Evolutionary conservation across 306 rosid genomes (phyloP), one percentile per base, ranked within the genome.

Genomic region (Leucaena leucocephala): DNA sequence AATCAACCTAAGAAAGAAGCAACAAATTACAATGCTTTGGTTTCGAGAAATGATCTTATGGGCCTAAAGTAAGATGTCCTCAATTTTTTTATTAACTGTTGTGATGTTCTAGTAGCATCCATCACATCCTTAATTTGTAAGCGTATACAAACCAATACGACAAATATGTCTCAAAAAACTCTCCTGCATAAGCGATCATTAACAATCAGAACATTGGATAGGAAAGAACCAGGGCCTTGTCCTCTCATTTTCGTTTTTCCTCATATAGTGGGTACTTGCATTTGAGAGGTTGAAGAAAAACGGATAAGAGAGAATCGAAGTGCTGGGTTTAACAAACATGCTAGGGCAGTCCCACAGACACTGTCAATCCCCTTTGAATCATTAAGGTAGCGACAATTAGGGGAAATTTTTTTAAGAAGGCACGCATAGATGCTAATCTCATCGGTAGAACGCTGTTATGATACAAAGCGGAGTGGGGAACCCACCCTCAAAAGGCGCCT

Each of bases 371-470:
- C 50, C 49, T n/a, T 10, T 9, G 65, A 52, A 72, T 34, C 48
- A 17, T 72, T 50, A 17, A 35, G 35, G 64, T 15, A 17, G 27
- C 9, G n/a, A n/a, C 10, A 9, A 50, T 35, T 17, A 16, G 33
- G 33, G 33, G 49, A 11, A 6, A 59, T 35, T 8, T 40, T 22
- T 55, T 10, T 40, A 16, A 17, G 4, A 42, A 19, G 46, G 54
- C 62, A 49, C 17, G 34, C 42, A 72, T 2, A 70, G 52, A 45
- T 45, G 16, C 59, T 45, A 76, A 82, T 21, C 6, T 59, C 48
- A 66, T 77, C 54, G 77, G 65, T 3, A 82, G 1, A 77, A 40
- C 72, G n/a, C n/a, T n/a, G n/a, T n/a, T n/a, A n/a, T n/a, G n/a
- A n/a, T n/a, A n/a, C n/a, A n/a, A n/a, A n/a, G n/a, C n/a, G n/a